Evolutionary conservation across 129 eudicot species (phyloP), one percentile per base, ranked within the genome.

Genomic region (Flaveria robusta): DNA sequence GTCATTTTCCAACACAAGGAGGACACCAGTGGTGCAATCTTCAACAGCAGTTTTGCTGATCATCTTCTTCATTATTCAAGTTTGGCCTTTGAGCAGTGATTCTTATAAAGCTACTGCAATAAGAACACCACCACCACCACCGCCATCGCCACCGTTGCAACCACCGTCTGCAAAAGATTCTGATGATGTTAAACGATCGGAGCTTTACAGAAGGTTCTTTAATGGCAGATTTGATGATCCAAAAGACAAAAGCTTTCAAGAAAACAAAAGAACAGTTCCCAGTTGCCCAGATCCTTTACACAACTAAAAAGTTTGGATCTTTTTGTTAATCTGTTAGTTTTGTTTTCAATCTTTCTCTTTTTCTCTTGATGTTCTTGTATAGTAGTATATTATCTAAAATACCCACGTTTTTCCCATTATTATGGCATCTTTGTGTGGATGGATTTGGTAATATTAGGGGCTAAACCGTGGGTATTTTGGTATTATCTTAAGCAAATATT

Each of bases 201-300:
- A 86, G 16, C 77, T 79, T 39, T 85, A 82, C 72, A 83, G 71
- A 31, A 81, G 82, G 70, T 87, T 85, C 81, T 89, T 87, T 74
- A 79, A 60, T 13, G 81, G 78, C 72, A 81, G 83, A 78, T 66
- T 37, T 71, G 39, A 83, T 52, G 75, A 62, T 42, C 11, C 42
- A 26, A 56, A 29, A 9, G 82, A 62, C 12, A 64, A 77, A 41
- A 66, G 76, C 14, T 67, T 81, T 56, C 72, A 70, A 80, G 93
- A 87, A 46, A 74, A 43, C 71, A 93, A 93, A 52, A 83, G 98
- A 86, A 88, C 64, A 67, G 85, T 93, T 39, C 94, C 98, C 68
- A 93, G 96, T 70, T 93, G 98, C 85, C 98, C 98, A 83, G 98
- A 93, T 90, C 90, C 95, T 85, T 91, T 93, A 52, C 98, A 93